Base-by-base conservation (phyloP, 352 stramenopile species). In the Bremia lactucae region DNA sequence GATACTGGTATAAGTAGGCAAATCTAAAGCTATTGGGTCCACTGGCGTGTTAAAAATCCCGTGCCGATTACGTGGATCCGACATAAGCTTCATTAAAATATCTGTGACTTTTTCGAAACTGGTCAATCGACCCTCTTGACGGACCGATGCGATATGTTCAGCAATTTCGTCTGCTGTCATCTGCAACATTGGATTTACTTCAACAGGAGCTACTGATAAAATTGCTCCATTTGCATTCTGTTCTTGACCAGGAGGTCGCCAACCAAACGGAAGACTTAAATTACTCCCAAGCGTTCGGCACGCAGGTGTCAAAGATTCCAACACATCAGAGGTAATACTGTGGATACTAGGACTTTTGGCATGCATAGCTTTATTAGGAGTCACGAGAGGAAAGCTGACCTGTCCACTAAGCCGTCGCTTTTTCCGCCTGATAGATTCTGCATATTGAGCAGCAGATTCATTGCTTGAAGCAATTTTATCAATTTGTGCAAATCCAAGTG, bases 1-100 rank as follows among this genome's bases (percentile, higher is more conserved):
- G 25, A 93, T 65, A 1, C 57, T 55, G 7, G 58, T 64, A 39
- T 93, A 93, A 6, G 73, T 87, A 9, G 75, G 72, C 36, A 93
- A 37, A 6, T 83, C 57, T 26, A 88, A 44, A 31, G 68, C 67
- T 5, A 87, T 50, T 3, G 72, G 72, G 41, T 92, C 75, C 23
- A 92, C 80, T 6, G 80, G 78, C 1, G 41, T 52, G 36, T 90
- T 93, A 47, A 88, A 93, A 7, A 83, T 58, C 14, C 70, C 72
- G 23, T 76, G 61, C 13, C 64, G 65, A 55, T 93, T 93, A 6
- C 77, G 59, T 24, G 77, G 57, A 42, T 90, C 64, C 1, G 39
- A 55, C 69, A 93, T 88, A 22, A 93, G 62, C 46, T 84, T 82
- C 16, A 60, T 46, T 37, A 93, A 52, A 35, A 88, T 71, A 38